Evolutionary conservation across 192 early-diverging fungal species (phyloP), one percentile per base, ranked within the genome.

Genomic region (Backusella westeae): DNA sequence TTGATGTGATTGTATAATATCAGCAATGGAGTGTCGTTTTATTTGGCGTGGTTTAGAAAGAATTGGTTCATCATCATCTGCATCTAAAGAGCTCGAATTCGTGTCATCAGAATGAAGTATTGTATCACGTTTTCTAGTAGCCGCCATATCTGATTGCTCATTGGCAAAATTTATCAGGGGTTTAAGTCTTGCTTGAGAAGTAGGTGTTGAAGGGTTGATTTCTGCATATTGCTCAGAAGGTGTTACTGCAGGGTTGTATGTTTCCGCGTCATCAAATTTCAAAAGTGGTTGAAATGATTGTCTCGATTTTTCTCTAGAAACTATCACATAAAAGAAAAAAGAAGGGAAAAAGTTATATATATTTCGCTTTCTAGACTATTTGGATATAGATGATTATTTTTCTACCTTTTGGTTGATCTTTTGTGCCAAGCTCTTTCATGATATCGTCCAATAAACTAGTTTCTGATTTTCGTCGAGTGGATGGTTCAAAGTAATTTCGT

Each of bases 391-490:
- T 63, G 10, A 29, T 32, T 29, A 3, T 12, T 63, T 12, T 3
- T 63, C 8, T 63, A 63, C 56, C 23, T 63, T 3, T 63, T 63
- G 56, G 56, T 63, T 26, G 21, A 1, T 63, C 56, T 63, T 63
- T 63, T 63, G 56, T 63, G 1, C 23, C 10, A 23, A 76, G 49
- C 29, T 76, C 75, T 44, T 76, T 76, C 67, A 67, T 67, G 32
- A 76, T 76, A 39, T 76, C 75, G 26, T 76, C 75, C 46, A 76
- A 34, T 9, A 76, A 42, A 70, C 67, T 76, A 1, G 53, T 53
- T 73, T 73, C 70, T 42, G 39, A 44, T 21, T 49, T 10, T 19
- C 39, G 32, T 29, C 39, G 67, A 35, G 35, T 2, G 14, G 67
- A 68, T 35, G 34, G 3, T 4, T 68, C 35, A 34, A 68, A 68